A percentile compares a stretch with the other conserved stretches of the same genome.
Conservation (phyloP, 2,329 filamentous ascomycete species). For the Venturia effusa region DNA sequence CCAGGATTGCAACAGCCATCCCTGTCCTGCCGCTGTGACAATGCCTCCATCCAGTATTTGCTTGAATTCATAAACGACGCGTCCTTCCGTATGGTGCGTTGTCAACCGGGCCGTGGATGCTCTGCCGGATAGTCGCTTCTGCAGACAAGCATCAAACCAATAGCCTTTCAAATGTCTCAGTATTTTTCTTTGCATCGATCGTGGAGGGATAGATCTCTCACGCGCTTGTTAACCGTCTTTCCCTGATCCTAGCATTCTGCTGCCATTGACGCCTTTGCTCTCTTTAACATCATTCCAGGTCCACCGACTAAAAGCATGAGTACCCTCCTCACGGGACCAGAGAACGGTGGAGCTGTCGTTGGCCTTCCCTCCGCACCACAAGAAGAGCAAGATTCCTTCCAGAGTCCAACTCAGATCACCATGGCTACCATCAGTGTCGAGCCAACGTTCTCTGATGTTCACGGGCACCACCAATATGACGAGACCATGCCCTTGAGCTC, state of each 20-base stretch:
- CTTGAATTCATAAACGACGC: not conserved
- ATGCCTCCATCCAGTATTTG: slow-evolving; percentile 1
- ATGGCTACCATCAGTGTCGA: slow-evolving; percentile 1
- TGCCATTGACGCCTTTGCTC: not conserved
- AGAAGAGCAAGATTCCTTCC: slow-evolving; percentile 3
- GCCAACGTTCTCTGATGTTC: not conserved
- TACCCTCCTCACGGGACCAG: not conserved
- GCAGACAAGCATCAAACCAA: slow-evolving; percentile 6
- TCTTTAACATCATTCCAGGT: not conserved
- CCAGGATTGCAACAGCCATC: not conserved
- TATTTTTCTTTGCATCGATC: not conserved
- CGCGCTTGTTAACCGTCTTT: not conserved
- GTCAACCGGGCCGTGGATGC: slow-evolving; percentile 2
- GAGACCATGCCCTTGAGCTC: not conserved
- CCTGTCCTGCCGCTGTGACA: not conserved
- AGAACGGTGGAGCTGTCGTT: not conserved
- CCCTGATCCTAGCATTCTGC: not conserved
- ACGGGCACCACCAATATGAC: not conserved
- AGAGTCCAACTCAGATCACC: not conserved
- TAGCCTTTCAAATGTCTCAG: slow-evolving; percentile 8
- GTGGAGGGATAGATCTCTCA: not conserved
- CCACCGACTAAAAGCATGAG: not conserved
- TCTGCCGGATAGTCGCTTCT: not conserved
- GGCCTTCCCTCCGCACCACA: not conserved
- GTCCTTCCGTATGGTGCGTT: slow-evolving; percentile 8